These are phyloP conservation scores for Microdochium nivale DNA, from an alignment of 2,329 filamentous ascomycete genomes.

Conservation along the genomic window DNA sequence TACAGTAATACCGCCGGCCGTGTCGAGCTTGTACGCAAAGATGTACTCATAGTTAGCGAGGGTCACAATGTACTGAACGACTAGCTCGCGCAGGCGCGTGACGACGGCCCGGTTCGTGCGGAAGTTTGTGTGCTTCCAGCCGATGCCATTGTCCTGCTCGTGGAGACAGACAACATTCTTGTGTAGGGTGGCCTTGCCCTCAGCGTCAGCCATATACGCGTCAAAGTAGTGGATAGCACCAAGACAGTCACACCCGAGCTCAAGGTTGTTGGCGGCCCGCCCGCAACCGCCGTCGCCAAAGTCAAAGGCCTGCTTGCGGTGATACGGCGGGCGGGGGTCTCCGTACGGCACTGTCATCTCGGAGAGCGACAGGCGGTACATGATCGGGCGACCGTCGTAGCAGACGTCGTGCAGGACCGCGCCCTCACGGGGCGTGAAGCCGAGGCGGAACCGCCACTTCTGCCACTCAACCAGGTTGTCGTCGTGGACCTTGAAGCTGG, in stretches of 20 bases:
- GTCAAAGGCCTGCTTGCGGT: slow-evolving; percentile 61
- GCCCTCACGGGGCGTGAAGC: slow-evolving; percentile 54
- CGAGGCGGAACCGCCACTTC: slow-evolving; percentile 51
- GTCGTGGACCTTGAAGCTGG: slow-evolving; percentile 19
- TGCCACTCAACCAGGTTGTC: slow-evolving; percentile 23
- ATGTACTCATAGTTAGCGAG: slow-evolving; percentile 66
- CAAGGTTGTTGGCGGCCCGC: slow-evolving; percentile 56
- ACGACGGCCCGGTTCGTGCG: slow-evolving; percentile 54
- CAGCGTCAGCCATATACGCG: slow-evolving; percentile 38
- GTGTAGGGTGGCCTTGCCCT: slow-evolving; percentile 43
- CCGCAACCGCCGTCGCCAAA: slow-evolving; percentile 60
- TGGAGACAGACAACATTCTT: slow-evolving; percentile 60
- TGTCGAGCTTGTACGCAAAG: slow-evolving; percentile 56
- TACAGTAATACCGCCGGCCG: slow-evolving; percentile 49
- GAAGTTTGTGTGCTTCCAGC: slow-evolving; percentile 65
- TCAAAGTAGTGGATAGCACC: slow-evolving; percentile 53
- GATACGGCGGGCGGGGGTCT: slow-evolving; percentile 52
- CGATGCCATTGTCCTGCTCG: slow-evolving; percentile 61
- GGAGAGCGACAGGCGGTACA: slow-evolving; percentile 50
- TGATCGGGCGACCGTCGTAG: slow-evolving; percentile 49
- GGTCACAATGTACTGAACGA: slow-evolving; percentile 60
- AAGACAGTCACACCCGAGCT: slow-evolving; percentile 60
- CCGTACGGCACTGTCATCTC: slow-evolving; percentile 58
- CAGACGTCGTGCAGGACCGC: slow-evolving; percentile 53
- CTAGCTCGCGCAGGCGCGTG: slow-evolving; percentile 51